These are phyloP conservation scores for Tulasnella sp. DNA, from an alignment of 768 basidiomycete genomes.

Conservation along the genomic window DNA sequence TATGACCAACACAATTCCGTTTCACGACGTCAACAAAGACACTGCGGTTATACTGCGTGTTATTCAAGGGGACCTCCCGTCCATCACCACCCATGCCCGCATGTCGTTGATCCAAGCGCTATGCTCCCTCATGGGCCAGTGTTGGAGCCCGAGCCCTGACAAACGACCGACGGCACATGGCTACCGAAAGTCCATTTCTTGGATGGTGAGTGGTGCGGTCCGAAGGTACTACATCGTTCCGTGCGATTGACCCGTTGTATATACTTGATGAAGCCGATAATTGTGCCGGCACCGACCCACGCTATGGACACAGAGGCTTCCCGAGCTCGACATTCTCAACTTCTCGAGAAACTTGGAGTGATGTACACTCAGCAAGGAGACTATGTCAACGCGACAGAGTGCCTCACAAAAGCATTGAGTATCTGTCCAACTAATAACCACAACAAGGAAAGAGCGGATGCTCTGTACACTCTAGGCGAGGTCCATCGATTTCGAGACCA, in stretches of 20 bases:
- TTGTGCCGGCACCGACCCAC: background rate
- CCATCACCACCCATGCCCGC: background rate
- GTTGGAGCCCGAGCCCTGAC: background rate
- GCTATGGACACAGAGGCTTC: background rate
- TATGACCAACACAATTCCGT: background rate
- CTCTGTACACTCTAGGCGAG: background rate
- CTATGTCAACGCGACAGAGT: background rate
- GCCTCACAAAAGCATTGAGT: background rate
- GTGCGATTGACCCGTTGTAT: background rate
- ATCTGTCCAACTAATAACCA: background rate
- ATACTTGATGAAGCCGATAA: background rate
- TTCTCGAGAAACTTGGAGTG: background rate
- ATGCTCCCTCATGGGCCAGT: background rate
- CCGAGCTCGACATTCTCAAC: background rate
- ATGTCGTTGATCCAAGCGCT: background rate
- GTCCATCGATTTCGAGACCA: background rate
- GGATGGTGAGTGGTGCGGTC: background rate
- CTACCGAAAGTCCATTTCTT: background rate
- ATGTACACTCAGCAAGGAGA: background rate
- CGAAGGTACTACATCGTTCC: background rate
- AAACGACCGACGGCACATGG: background rate
- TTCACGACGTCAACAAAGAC: background rate
- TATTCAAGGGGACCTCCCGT: background rate
- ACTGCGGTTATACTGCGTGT: background rate
- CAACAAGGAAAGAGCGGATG: background rate